Conservation (phyloP, 2,329 filamentous ascomycete species). For the Ascomycota sp. region DNA sequence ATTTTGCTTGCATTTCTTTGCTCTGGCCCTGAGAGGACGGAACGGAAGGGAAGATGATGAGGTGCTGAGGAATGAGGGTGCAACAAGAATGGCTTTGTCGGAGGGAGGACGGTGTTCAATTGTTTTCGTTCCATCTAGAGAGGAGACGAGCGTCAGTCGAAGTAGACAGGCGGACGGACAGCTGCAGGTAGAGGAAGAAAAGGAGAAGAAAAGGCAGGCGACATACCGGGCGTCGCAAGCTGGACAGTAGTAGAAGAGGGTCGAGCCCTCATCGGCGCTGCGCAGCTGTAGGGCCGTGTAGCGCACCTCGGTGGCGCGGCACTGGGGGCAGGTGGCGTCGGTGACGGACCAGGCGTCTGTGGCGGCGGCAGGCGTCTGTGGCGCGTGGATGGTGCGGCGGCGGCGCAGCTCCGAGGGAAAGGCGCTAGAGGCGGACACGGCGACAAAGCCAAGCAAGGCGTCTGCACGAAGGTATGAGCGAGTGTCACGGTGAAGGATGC, state of each 20-base stretch:
- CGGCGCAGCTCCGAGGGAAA: constrained; percentile 81
- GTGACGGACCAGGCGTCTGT: constrained; percentile 44
- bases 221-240: background rate
- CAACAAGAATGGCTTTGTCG: no score
- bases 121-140: constrained; percentile 1
- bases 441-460: background rate
- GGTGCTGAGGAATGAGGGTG: no score
- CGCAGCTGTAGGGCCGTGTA: constrained; percentile 74
- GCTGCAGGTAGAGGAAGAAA: no score
- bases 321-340: constrained; percentile 56
- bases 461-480: background rate
- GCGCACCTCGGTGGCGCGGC: constrained; percentile 62
- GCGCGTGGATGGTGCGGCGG: constrained; percentile 60
- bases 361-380: constrained; percentile 37
- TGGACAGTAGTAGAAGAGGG: constrained; percentile 42
- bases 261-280: constrained; percentile 86
- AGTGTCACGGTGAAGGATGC: no score
- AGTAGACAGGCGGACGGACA: no score
- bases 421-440: constrained; percentile 60
- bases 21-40: no score
- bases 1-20: no score
- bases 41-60: no score
- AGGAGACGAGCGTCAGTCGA: no score
- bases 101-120: background rate
- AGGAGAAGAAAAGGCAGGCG: background rate